Evolutionary conservation across 2,329 filamentous ascomycete species (phyloP).

Genomic region (Atkinsonella hypoxylon): DNA sequence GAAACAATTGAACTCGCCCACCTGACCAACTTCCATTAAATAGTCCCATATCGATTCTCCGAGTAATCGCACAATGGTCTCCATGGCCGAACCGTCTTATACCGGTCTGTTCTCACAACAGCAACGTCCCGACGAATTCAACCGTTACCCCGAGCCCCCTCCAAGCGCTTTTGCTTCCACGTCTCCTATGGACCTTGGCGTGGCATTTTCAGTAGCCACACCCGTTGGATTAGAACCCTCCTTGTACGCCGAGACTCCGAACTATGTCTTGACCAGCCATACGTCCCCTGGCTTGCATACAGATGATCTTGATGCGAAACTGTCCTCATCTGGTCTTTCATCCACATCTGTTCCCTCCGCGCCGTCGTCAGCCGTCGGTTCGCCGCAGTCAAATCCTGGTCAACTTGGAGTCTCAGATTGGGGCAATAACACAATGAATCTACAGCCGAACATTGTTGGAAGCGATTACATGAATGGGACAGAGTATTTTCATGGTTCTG

Average conservation of each 20-base stretch:
- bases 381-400: constrained; percentile 50
- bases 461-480: constrained; percentile 39
- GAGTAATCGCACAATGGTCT: neutral
- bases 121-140: constrained; percentile 26
- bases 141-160: constrained; percentile 34
- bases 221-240: constrained; percentile 33
- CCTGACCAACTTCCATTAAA: neutral
- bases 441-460: constrained; percentile 53
- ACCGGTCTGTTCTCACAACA: constrained; percentile 9
- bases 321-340: constrained; percentile 46
- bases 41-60: neutral
- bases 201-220: constrained; percentile 21
- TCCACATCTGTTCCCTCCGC: constrained; percentile 51
- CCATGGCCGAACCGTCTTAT: constrained; percentile 3
- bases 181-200: constrained; percentile 34
- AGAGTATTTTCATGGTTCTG: constrained; percentile 39
- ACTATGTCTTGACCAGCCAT: constrained; percentile 33
- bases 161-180: constrained; percentile 27
- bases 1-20: neutral
- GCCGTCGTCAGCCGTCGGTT: constrained; percentile 55
- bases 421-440: constrained; percentile 39
- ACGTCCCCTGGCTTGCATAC: constrained; percentile 36
- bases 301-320: constrained; percentile 37
- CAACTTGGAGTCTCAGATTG: constrained; percentile 49
- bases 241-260: constrained; percentile 34